A percentile compares a stretch with the other conserved stretches of the same genome.
Evolutionary conservation across 148 eudicot species (phyloP).

Genomic region (Euryodendron excelsum): DNA sequence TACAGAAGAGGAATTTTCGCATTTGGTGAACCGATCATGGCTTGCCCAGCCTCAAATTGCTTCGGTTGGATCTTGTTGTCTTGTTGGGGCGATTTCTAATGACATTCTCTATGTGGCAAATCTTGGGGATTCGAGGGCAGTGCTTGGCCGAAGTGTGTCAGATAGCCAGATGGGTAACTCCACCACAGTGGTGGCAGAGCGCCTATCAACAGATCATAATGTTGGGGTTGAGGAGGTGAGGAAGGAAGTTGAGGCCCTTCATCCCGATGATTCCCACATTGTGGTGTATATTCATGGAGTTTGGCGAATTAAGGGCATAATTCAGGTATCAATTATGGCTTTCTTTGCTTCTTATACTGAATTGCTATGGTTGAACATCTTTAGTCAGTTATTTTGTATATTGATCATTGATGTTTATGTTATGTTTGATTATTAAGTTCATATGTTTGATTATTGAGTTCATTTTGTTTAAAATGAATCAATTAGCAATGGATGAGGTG

Average conservation of each 20-base stretch:
- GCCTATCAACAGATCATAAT: slow-evolving; percentile 37
- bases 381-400: neutral
- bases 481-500: neutral
- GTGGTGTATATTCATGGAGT: slow-evolving; percentile 34
- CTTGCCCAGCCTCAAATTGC: slow-evolving; percentile 28
- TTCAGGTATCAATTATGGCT: slow-evolving; percentile 23
- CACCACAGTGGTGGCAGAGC: slow-evolving; percentile 25
- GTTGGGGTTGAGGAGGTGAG: slow-evolving; percentile 39
- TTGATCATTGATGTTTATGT: neutral
- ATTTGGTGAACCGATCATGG: slow-evolving; percentile 31
- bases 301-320: slow-evolving; percentile 40
- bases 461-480: neutral
- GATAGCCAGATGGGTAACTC: slow-evolving; percentile 5
- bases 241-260: slow-evolving; percentile 36
- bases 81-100: slow-evolving; percentile 30
- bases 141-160: slow-evolving; percentile 27
- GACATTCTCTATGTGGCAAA: slow-evolving; percentile 32
- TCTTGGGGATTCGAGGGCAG: slow-evolving; percentile 36
- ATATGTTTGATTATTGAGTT: neutral
- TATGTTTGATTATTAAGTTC: neutral
- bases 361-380: neutral
- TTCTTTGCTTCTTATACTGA: neutral
- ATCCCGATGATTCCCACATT: slow-evolving; percentile 36
- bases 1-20: slow-evolving; percentile 30
- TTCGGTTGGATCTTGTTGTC: slow-evolving; percentile 36